phyloP scores from a whole-genome alignment of 2,329 filamentous ascomycete species.

The Aspergillus fumigatiaffinis region DNA sequence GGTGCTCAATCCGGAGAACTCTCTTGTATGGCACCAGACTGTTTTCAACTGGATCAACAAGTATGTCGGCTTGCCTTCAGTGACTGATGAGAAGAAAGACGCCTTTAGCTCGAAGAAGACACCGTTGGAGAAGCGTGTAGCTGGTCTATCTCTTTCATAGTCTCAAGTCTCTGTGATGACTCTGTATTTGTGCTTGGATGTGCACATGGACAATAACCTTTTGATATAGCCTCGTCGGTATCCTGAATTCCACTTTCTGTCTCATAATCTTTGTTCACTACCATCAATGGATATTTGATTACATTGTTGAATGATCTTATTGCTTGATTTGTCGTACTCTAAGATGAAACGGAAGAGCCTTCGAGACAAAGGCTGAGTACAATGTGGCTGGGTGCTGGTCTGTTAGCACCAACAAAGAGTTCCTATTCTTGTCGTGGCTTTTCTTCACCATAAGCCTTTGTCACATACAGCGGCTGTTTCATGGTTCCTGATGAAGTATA shows the following conservation, averaged over 20 bases:
- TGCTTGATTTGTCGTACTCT: conserved; percentile 5
- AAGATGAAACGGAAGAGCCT: neutral
- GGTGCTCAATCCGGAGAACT: conserved; percentile 91
- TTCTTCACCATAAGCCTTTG: neutral
- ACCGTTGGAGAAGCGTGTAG: conserved; percentile 13
- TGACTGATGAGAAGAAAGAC: conserved; percentile 29
- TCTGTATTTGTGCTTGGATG: neutral
- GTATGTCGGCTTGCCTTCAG: conserved; percentile 51
- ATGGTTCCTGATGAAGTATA: neutral
- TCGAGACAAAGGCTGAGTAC: neutral
- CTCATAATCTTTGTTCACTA: neutral
- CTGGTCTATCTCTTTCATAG: conserved; percentile 16
- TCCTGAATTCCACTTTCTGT: neutral
- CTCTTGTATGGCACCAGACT: conserved; percentile 81
- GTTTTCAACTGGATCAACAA: conserved; percentile 74
- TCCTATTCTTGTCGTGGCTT: conserved; percentile 1
- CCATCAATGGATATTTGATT: neutral
- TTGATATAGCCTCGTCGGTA: neutral
- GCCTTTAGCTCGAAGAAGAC: conserved; percentile 2
- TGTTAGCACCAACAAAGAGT: neutral
- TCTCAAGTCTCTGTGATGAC: neutral
- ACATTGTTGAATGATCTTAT: neutral
- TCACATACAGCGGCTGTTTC: neutral
- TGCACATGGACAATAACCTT: neutral
- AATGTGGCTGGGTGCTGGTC: neutral